Conservation (phyloP, 2,329 filamentous ascomycete genomes). For the Stemphylium beticola region DNA sequence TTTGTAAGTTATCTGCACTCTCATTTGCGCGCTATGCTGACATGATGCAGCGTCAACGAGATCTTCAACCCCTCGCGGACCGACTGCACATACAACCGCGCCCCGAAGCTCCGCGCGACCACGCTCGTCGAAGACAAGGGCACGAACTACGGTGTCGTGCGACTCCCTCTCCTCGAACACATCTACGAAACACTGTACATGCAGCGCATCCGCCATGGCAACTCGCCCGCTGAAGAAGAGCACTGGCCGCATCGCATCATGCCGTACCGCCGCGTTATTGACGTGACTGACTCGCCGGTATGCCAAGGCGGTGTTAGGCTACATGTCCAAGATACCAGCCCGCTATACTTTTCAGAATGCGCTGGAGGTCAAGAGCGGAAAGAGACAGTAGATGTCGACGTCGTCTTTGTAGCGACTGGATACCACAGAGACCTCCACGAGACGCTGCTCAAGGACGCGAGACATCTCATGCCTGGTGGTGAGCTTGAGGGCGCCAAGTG, state of each 20-base stretch:
- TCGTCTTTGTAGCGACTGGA: conserved; percentile 85
- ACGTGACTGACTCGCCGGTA: conserved; percentile 60
- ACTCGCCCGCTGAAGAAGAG: conserved; percentile 64
- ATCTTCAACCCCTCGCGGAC: conserved; percentile 92
- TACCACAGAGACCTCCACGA: conserved; percentile 82
- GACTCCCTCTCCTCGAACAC: conserved; percentile 85
- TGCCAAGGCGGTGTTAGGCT: conserved; percentile 41
- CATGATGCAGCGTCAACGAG: conserved; percentile 76
- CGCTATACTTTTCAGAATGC: conserved; percentile 39
- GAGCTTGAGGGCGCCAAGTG: conserved; percentile 59
- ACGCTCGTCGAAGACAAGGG: conserved; percentile 73
- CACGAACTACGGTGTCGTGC: conserved; percentile 95
- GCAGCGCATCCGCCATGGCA: conserved; percentile 72
- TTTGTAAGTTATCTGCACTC: conserved; percentile 68
- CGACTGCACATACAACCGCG: conserved; percentile 74
- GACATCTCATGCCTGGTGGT: conserved; percentile 67
- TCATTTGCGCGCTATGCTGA: conserved; percentile 32
- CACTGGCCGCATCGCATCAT: conserved; percentile 85
- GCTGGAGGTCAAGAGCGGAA: conserved; percentile 51
- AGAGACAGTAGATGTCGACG: conserved; percentile 76
- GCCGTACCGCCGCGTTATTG: conserved; percentile 68
- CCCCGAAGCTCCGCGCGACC: conserved; percentile 65
- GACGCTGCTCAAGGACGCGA: conserved; percentile 71
- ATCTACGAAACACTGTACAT: conserved; percentile 89
- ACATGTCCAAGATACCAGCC: conserved; percentile 61